Percentiles rank a stretch among this genome's conserved stretches.
Conservation (phyloP, 768 basidiomycete species). For the Auriscalpium microsporum region DNA sequence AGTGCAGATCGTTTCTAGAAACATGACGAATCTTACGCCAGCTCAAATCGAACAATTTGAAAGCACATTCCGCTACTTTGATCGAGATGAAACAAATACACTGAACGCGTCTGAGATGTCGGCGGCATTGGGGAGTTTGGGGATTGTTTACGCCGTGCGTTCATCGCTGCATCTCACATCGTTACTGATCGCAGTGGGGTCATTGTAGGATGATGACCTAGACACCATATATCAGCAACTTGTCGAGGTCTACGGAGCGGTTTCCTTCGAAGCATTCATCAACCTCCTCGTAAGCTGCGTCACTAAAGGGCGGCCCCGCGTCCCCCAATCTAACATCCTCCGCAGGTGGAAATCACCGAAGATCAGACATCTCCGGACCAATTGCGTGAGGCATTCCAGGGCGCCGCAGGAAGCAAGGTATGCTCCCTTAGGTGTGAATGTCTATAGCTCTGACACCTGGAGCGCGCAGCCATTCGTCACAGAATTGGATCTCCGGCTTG, state of each 20-base stretch:
- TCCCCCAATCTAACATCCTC: not conserved
- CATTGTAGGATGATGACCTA: slow-evolving; percentile 73
- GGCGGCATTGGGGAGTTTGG: slow-evolving; percentile 90
- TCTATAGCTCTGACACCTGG: not conserved
- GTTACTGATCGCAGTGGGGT: too few species aligned
- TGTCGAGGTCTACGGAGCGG: slow-evolving; percentile 72
- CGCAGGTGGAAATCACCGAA: slow-evolving; percentile 88
- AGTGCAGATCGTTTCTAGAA: slow-evolving; percentile 80
- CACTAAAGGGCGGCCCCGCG: not conserved
- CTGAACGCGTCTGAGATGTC: slow-evolving; percentile 79
- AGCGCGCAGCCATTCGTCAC: slow-evolving; percentile 75
- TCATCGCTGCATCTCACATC: too few species aligned
- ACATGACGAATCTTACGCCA: slow-evolving; percentile 90
- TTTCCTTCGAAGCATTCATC: slow-evolving; percentile 91
- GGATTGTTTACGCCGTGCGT: slow-evolving; percentile 78
- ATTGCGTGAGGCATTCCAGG: slow-evolving; percentile 87
- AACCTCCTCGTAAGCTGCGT: slow-evolving; percentile 65
- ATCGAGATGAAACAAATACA: slow-evolving; percentile 86
- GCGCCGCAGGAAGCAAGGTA: slow-evolving; percentile 86
- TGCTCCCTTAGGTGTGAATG: slow-evolving; percentile 8
- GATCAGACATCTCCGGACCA: slow-evolving; percentile 93
- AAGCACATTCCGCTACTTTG: slow-evolving; percentile 95
- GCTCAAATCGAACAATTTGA: slow-evolving; percentile 96
- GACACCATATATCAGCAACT: slow-evolving; percentile 76
- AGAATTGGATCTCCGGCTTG: slow-evolving; percentile 83